Evolutionary conservation across 2,329 filamentous ascomycete species (phyloP).

Genomic region (Trichoderma breve): DNA sequence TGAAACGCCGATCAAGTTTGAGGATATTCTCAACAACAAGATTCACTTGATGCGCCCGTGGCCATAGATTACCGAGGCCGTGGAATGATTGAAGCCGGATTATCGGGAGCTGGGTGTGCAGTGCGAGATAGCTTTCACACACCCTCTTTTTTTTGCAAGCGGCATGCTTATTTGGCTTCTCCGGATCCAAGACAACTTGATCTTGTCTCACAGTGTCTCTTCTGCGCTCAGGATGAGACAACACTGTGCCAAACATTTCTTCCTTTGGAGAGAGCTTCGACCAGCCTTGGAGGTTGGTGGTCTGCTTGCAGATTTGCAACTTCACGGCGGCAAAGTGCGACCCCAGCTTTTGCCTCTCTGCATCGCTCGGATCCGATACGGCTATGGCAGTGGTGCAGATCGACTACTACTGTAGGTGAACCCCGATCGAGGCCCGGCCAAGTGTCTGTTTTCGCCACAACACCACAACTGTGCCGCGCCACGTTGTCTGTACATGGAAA

Average conservation of each 20-base stretch:
- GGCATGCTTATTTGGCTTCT: not conserved
- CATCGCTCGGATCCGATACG: slow-evolving; percentile 8
- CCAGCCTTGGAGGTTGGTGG: not conserved
- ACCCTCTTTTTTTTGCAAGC: not conserved
- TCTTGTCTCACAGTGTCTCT: slow-evolving; percentile 5
- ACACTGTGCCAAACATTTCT: not conserved
- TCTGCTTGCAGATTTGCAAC: not conserved
- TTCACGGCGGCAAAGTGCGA: not conserved
- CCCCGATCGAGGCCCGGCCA: slow-evolving; percentile 7
- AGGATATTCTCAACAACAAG: not conserved
- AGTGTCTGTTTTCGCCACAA: slow-evolving; percentile 16
- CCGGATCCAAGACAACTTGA: not conserved
- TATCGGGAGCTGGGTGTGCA: not conserved
- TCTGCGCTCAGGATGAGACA: not conserved
- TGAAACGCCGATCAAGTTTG: not conserved
- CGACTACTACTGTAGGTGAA: not conserved
- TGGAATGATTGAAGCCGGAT: not conserved
- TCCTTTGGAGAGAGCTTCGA: not conserved
- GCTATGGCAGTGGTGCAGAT: not conserved
- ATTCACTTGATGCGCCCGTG: not conserved
- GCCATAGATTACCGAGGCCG: not conserved
- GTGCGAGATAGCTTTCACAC: not conserved
- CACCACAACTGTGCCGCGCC: slow-evolving; percentile 14
- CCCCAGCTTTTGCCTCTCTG: slow-evolving; percentile 16
- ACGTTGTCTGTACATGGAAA: slow-evolving; percentile 14